A percentile compares a stretch with the other conserved stretches of the same genome.
Evolutionary conservation across 768 basidiomycete genomes (phyloP).

Genomic region (Tylopilus subfusipes): DNA sequence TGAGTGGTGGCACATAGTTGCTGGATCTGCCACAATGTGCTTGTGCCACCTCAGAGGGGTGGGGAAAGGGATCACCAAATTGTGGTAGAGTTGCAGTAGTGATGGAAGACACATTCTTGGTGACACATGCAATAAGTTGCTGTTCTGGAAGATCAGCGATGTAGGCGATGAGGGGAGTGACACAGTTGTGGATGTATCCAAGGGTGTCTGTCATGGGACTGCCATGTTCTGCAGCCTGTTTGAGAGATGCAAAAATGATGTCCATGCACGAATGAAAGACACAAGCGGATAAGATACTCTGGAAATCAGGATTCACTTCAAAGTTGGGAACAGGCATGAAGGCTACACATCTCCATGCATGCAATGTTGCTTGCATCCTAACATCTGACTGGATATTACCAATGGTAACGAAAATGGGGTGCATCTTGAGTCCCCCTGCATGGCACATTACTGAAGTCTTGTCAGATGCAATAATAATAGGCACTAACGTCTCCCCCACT

Average conservation of each 20-base stretch:
- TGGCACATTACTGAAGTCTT: conserved; percentile 13
- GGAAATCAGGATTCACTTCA: no score
- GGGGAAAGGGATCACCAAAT: no score
- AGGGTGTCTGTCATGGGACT: neutral
- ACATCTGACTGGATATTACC: neutral
- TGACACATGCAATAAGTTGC: no score
- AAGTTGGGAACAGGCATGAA: no score
- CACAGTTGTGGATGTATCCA: neutral
- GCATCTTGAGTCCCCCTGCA: neutral
- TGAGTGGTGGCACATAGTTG: no score
- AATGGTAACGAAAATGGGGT: neutral
- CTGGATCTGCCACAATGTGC: no score
- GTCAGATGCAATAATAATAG: neutral
- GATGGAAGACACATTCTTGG: no score
- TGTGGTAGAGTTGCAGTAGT: no score
- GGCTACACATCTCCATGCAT: neutral
- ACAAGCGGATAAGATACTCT: neutral
- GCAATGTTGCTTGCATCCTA: neutral
- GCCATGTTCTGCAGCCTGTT: neutral
- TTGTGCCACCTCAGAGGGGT: no score
- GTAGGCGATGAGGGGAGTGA: no score
- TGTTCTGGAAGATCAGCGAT: no score
- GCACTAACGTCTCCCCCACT: no score
- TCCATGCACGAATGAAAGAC: neutral
- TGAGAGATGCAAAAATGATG: neutral